Evolutionary conservation across 2,329 filamentous ascomycete species (phyloP).

Genomic region (Thielaviopsis ethacetica): DNA sequence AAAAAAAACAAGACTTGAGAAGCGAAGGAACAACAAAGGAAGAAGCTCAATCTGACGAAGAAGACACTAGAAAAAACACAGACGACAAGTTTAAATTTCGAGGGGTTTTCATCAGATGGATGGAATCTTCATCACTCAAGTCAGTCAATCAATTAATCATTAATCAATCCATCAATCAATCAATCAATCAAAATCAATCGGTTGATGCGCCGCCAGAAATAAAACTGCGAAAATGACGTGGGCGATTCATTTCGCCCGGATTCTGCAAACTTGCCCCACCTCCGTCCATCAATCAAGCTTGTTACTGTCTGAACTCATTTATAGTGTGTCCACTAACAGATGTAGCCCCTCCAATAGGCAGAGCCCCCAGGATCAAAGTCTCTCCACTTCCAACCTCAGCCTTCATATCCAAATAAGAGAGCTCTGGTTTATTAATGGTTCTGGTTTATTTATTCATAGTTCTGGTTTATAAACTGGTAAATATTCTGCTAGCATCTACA

Average conservation of each 20-base stretch:
- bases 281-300: not conserved
- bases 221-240: not conserved
- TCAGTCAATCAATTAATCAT: too few species aligned
- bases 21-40: not conserved
- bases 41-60: not conserved
- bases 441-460: too few species aligned
- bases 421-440: too few species aligned
- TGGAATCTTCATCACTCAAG: too few species aligned
- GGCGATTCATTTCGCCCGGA: not conserved
- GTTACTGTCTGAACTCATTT: not conserved
- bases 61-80: not conserved
- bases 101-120: too few species aligned
- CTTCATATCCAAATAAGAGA: too few species aligned
- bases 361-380: not conserved
- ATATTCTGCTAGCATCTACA: not conserved
- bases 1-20: too few species aligned
- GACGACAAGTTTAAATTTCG: too few species aligned
- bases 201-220: not conserved
- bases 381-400: not conserved
- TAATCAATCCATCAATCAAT: too few species aligned
- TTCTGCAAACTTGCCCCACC: not conserved
- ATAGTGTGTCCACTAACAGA: not conserved
- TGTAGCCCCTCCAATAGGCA: not conserved
- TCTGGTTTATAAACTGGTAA: not conserved
- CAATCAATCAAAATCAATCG: too few species aligned